Evolutionary conservation across 2,329 filamentous ascomycete species (phyloP), one percentile per base, ranked within the genome.

Genomic region (Trichoderma guizhouense): DNA sequence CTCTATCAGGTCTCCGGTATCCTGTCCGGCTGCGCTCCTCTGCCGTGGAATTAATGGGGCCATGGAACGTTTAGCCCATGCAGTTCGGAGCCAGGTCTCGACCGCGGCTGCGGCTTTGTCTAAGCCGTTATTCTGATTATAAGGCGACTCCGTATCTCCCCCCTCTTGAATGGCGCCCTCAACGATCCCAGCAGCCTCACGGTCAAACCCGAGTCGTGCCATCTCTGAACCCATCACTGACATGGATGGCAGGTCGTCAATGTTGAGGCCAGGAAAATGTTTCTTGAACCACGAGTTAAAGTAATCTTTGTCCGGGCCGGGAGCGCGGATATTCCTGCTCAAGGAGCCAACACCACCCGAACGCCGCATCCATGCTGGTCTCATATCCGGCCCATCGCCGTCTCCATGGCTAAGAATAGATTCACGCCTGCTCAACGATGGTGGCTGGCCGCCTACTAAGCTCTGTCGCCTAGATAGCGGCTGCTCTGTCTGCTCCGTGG

Each of bases 271-370:
- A 0, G 95, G 95, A 2, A 98, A 81, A 78, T 97, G 93, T 75
- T 93, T 92, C 30, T 90, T 92, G 69, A 96, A 91, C 84, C 95
- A 93, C 55, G 92, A 89, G 79, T 95, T 98, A 73, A 98, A 84
- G 7, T 90, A 89, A 79, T 98, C 95, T 75, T 92, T 90, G 8
- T 93, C 94, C 3, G 95, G 95, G 0, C 95, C 95, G 0, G 93
- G 93, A 14, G 88, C 89, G 67, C 90, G 89, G 36, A 93, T 90
- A 75, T 88, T 90, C 75, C 88, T 89, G 39, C 87, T 87, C 80
- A 98, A 88, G 0, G 93, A 94, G 8, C 95, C 95, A 1, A 98
- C 93, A 15, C 94, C 95, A 24, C 95, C 95, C 3, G 95, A 94
- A 1, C 93, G 92, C 55, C 91, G 89, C 81, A 98, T 91, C 84